Base-by-base conservation (phyloP, 106 monocot species). In the Vanilla planifolia region DNA sequence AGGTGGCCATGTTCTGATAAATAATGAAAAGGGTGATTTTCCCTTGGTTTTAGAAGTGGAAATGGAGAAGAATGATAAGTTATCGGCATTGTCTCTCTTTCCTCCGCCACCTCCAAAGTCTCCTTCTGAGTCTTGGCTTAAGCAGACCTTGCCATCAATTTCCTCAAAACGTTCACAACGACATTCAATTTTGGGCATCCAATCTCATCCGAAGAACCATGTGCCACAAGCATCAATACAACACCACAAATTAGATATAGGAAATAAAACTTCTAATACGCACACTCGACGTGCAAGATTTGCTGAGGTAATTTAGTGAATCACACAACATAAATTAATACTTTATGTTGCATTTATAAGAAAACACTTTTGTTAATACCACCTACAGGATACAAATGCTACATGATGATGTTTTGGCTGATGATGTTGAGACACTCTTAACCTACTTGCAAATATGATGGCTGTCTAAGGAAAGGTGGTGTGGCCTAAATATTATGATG, bases 111-210 rank as follows among this genome's bases (percentile, higher is more conserved):
- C 85, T 29, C 89, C 89, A 33, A 81, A 72, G 63, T 67, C 78
- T 44, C 89, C 89, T 30, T 85, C 89, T 33, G 89, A 90, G 14
- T 90, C 89, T 20, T 90, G 89, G 89, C 89, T 90, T 37, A 65
- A 15, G 37, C 80, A 85, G 14, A 79, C 85, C 2, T 76, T 90
- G 62, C 89, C 89, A 39, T 73, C 85, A 48, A 61, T 89, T 1
- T 69, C 83, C 19, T 68, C 77, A 46, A 89, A 74, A 44, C 69
- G 72, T 59, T 64, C 59, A 43, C 24, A 55, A 59, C 29, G 52
- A 46, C 65, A 73, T 45, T 66, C 80, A 29, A 67, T 84, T 26
- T 55, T 80, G 33, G 80, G 84, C 6, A 73, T 84, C 29, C 74
- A 80, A 33, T 9, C 50, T 48, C 74, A 69, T 46, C 33, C 41